Conservation (phyloP, 2,329 filamentous ascomycete genomes). For the Catunica adiposa region DNA sequence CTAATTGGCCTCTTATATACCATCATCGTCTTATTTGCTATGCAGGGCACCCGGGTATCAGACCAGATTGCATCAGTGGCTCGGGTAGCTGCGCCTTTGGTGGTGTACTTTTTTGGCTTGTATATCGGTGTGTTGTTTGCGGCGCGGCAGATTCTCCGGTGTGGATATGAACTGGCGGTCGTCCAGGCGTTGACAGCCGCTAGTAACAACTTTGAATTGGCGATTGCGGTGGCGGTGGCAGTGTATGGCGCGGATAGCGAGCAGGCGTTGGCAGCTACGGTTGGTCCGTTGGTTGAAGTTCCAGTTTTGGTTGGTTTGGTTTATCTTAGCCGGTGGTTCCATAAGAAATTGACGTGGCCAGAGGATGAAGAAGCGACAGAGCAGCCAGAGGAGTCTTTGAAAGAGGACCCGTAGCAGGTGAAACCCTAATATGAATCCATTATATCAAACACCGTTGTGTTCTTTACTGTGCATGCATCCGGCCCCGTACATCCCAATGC, state of each 20-base stretch:
- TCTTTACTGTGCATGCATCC: constrained; percentile 6
- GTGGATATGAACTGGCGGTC: constrained; percentile 50
- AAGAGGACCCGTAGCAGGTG: too few relatives aligned
- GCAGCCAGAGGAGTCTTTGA: too few relatives aligned
- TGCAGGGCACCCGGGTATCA: constrained; percentile 60
- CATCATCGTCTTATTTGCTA: constrained; percentile 71
- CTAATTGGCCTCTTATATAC: constrained; percentile 75
- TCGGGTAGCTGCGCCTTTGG: constrained; percentile 60
- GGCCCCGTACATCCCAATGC: constrained; percentile 5
- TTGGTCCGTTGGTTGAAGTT: constrained; percentile 75
- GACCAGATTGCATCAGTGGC: constrained; percentile 72
- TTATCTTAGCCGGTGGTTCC: constrained; percentile 50
- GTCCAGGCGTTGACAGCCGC: constrained; percentile 81
- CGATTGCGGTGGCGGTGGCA: constrained; percentile 74
- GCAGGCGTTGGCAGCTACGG: constrained; percentile 66
- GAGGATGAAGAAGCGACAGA: not conserved
- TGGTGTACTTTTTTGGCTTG: constrained; percentile 65
- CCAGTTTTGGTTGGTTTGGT: constrained; percentile 65
- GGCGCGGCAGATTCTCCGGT: constrained; percentile 44
- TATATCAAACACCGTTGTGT: constrained; percentile 8
- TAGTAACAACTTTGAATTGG: constrained; percentile 86
- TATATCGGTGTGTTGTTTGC: constrained; percentile 54
- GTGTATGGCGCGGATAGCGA: constrained; percentile 63
- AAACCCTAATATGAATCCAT: constrained; percentile 5
- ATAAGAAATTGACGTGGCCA: constrained; percentile 21